Percentiles rank a stretch among this genome's conserved stretches.
Evolutionary conservation across 352 stramenopile genomes (phyloP).

Genomic region (Pilasporangium apinafurcum): DNA sequence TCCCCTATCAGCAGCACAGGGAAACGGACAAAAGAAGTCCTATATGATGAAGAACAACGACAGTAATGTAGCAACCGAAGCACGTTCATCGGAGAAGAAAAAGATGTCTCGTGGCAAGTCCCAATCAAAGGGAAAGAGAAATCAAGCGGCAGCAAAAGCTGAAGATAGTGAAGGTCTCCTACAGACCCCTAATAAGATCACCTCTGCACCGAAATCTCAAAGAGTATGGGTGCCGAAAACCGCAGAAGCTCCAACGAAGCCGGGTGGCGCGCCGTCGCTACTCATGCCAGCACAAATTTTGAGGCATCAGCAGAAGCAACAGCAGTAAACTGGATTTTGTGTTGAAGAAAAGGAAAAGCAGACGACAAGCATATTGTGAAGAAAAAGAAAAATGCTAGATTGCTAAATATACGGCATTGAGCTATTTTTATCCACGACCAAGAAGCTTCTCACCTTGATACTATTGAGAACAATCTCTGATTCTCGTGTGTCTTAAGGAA

Average conservation of each 20-base stretch:
- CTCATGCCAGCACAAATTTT: conserved; percentile 47
- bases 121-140: conserved; percentile 3
- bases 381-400: not conserved
- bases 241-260: conserved; percentile 1
- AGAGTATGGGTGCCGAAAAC: conserved; percentile 31
- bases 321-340: not conserved
- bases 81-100: conserved; percentile 13
- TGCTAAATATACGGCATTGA: no score
- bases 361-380: not conserved
- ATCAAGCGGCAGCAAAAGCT: not conserved
- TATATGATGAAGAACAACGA: not conserved
- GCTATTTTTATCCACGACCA: no score
- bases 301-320: conserved; percentile 30
- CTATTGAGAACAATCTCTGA: not conserved
- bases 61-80: conserved; percentile 1
- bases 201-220: no score
- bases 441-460: no score
- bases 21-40: conserved; percentile 1
- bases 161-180: conserved; percentile 1
- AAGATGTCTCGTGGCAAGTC: conserved; percentile 2
- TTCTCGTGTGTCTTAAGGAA: not conserved
- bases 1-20: conserved; percentile 10
- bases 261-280: conserved; percentile 14
- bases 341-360: not conserved
- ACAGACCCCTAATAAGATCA: no score